A percentile compares a stretch with the other conserved stretches of the same genome.
phyloP scores from a whole-genome alignment of 2,329 filamentous ascomycete species.

The Arachnopeziza araneosa region DNA sequence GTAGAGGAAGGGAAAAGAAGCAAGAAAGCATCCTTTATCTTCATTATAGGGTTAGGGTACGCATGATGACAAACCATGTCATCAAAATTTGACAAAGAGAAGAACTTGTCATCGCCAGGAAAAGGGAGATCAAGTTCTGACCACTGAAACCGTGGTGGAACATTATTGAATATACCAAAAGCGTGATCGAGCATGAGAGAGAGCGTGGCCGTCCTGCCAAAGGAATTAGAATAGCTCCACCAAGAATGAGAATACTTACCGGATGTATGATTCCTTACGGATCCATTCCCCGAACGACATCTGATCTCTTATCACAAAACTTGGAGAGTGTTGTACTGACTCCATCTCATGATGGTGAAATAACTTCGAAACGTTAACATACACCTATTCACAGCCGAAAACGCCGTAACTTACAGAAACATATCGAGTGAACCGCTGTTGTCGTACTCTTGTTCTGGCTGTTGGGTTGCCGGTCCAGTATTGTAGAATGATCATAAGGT shows the following conservation, averaged over 20 bases:
- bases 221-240: neutral
- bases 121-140: conserved; percentile 28
- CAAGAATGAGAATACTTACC: conserved; percentile 13
- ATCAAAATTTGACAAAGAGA: conserved; percentile 23
- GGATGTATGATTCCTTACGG: conserved; percentile 25
- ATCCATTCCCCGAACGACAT: conserved; percentile 25
- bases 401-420: conserved; percentile 20
- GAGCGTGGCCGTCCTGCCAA: conserved; percentile 19
- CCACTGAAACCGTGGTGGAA: conserved; percentile 28
- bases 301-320: conserved; percentile 23
- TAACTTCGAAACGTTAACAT: conserved; percentile 16
- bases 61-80: conserved; percentile 15
- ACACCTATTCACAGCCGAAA: neutral
- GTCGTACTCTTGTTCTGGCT: conserved; percentile 26
- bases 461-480: conserved; percentile 28
- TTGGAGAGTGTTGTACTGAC: conserved; percentile 21
- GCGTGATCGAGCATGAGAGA: conserved; percentile 29
- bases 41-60: conserved; percentile 21
- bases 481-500: conserved; percentile 29
- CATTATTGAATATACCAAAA: conserved; percentile 31
- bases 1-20: conserved; percentile 19
- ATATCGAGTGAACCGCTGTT: conserved; percentile 26
- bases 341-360: conserved; percentile 24
- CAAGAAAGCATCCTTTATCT: conserved; percentile 27
- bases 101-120: conserved; percentile 24